A percentile compares a stretch with the other conserved stretches of the same genome.
These are phyloP conservation scores for Leishmania arabica DNA, from an alignment of 208 protist species.

Conservation along the genomic window DNA sequence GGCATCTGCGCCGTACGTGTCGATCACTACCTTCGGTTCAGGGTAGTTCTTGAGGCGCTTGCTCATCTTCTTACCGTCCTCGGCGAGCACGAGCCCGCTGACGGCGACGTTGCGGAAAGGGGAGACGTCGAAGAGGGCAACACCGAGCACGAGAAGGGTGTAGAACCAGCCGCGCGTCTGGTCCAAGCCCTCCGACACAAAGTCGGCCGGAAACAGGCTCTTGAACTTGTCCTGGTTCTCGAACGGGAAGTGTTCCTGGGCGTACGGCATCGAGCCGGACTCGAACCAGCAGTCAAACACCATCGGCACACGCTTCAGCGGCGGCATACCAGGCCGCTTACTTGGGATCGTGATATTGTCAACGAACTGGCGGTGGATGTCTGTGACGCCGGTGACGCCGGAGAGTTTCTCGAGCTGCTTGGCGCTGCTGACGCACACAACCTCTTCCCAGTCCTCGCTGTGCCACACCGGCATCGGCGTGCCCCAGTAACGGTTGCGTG, in stretches of 20 bases:
- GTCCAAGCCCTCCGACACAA: conserved; percentile 99
- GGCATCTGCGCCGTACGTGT: conserved; percentile 97
- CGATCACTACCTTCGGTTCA: conserved; percentile 96
- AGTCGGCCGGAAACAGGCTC: conserved; percentile 98
- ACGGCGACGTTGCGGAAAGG: conserved; percentile 99
- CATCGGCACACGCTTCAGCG: conserved; percentile 93
- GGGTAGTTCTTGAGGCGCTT: conserved; percentile 99
- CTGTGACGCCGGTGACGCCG: conserved; percentile 88
- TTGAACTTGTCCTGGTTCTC: conserved; percentile 97
- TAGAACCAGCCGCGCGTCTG: conserved; percentile 99
- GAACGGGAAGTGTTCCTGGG: conserved; percentile 99
- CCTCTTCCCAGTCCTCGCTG: conserved; percentile 95
- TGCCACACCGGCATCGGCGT: conserved; percentile 99
- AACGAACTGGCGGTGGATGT: conserved; percentile 98
- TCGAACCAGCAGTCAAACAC: conserved; percentile 99
- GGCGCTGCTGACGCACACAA: conserved; percentile 96
- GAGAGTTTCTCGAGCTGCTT: conserved; percentile 97
- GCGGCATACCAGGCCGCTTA: conserved; percentile 83
- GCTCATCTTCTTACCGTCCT: conserved; percentile 99
- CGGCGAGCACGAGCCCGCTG: conserved; percentile 99
- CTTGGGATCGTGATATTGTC: conserved; percentile 99
- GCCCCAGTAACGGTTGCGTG: conserved; percentile 98
- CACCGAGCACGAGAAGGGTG: conserved; percentile 99
- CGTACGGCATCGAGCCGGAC: conserved; percentile 99
- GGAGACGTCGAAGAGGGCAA: conserved; percentile 97